These are phyloP conservation scores for Coemansia sp. DNA, from an alignment of 192 early-diverging fungal species.

Conservation along the genomic window DNA sequence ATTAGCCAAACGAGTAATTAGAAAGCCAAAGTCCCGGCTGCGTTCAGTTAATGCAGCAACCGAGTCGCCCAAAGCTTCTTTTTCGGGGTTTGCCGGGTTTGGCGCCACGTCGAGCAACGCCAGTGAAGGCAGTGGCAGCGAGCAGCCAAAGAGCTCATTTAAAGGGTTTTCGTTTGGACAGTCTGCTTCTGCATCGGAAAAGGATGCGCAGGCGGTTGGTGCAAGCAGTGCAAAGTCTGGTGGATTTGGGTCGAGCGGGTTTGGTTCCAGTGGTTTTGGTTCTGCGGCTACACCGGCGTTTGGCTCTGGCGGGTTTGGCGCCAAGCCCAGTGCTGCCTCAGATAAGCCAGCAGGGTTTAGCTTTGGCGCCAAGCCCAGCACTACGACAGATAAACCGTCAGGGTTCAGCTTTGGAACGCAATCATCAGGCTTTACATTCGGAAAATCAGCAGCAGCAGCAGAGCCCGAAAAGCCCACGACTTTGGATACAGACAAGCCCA, in stretches of 20 bases:
- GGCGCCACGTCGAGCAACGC: constrained; percentile 11
- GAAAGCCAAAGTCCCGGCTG: constrained; percentile 50
- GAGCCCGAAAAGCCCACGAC: not conserved
- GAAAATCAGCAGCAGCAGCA: constrained; percentile 2
- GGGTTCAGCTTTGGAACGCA: constrained; percentile 23
- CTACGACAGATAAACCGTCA: not conserved
- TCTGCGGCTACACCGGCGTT: not conserved
- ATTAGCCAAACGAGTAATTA: constrained; percentile 39
- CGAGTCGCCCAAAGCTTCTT: constrained; percentile 15
- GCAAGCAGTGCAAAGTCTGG: not conserved
- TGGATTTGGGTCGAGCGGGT: constrained; percentile 5
- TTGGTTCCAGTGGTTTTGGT: not conserved
- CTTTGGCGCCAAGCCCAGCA: not conserved
- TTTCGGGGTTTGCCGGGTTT: constrained; percentile 38
- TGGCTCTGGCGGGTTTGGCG: not conserved
- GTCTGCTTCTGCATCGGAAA: constrained; percentile 6
- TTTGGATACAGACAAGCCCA: not conserved
- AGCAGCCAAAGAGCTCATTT: constrained; percentile 21
- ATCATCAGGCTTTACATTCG: constrained; percentile 6
- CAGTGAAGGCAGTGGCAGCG: constrained; percentile 2
- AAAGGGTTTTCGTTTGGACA: constrained; percentile 46
- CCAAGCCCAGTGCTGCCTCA: not conserved
- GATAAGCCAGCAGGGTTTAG: constrained; percentile 13
- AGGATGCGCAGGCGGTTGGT: constrained; percentile 13
- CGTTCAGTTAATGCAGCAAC: constrained; percentile 6